phyloP scores from a whole-genome alignment of 2,329 filamentous ascomycete genomes.

The Hypoxylon sp. region DNA sequence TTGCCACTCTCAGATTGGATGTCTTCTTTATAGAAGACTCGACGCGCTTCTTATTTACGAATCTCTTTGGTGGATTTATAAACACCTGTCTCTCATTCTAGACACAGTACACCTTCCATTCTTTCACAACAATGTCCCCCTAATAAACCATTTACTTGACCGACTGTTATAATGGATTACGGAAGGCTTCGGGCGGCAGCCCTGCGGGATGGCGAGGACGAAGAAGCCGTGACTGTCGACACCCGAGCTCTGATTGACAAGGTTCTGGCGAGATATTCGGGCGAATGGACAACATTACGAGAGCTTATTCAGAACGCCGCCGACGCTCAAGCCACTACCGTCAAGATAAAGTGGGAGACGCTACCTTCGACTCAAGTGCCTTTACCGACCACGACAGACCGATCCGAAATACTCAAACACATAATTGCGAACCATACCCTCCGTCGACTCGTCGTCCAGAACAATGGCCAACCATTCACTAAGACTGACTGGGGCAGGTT shows the following conservation, averaged over 20 bases:
- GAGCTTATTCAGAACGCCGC: constrained; percentile 99
- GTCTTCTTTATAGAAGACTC: constrained; percentile 7
- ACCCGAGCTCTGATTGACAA: constrained; percentile 98
- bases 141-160: constrained; percentile 22
- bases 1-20: constrained; percentile 29
- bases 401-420: constrained; percentile 83
- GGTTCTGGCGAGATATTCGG: constrained; percentile 94
- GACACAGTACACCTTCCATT: not conserved
- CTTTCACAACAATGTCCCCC: constrained; percentile 29
- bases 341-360: constrained; percentile 93
- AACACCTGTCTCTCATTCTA: constrained; percentile 5
- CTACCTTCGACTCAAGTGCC: constrained; percentile 84
- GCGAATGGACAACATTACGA: constrained; percentile 90
- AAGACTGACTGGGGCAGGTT: constrained; percentile 92
- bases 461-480: constrained; percentile 89
- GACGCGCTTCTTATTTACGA: constrained; percentile 22
- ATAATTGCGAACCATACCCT: constrained; percentile 87
- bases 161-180: constrained; percentile 71
- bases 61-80: constrained; percentile 8
- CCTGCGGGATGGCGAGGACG: constrained; percentile 86
- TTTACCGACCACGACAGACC: constrained; percentile 73
- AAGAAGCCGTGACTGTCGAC: constrained; percentile 98
- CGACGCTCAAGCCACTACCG: constrained; percentile 90
- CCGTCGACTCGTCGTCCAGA: constrained; percentile 88
- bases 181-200: constrained; percentile 86